A percentile compares a stretch with the other conserved stretches of the same genome.
Evolutionary conservation across 202 grass and related monocot genomes (phyloP).

Genomic region (Setaria italica): DNA sequence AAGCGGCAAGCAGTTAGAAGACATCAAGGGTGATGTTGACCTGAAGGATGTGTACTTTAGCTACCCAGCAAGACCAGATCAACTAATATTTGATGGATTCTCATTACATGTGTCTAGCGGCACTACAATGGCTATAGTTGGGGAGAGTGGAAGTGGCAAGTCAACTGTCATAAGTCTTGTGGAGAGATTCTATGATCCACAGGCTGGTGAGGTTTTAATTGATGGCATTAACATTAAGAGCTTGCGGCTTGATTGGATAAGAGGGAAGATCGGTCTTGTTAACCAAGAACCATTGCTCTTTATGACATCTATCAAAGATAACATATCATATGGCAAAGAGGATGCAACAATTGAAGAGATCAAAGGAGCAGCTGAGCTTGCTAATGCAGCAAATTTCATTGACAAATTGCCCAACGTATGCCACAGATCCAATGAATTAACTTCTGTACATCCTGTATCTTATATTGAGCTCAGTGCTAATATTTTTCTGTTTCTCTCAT

Average conservation of each 20-base stretch:
- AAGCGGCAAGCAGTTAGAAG: constrained; percentile 58
- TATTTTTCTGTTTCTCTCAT: constrained; percentile 26
- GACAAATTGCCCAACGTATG: constrained; percentile 88
- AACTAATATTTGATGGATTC: constrained; percentile 81
- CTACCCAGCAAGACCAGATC: constrained; percentile 77
- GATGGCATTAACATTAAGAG: constrained; percentile 82
- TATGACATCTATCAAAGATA: constrained; percentile 85
- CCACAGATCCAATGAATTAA: constrained; percentile 16
- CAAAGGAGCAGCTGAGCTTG: constrained; percentile 72
- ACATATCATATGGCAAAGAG: constrained; percentile 87
- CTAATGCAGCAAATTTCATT: constrained; percentile 90
- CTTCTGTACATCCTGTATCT: constrained; percentile 25
- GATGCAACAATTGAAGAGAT: constrained; percentile 78
- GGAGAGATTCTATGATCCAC: constrained; percentile 88
- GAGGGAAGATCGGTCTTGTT: constrained; percentile 83
- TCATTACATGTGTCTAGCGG: constrained; percentile 69
- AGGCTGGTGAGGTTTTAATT: constrained; percentile 79
- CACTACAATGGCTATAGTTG: constrained; percentile 90
- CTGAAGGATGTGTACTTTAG: constrained; percentile 83
- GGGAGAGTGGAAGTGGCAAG: constrained; percentile 89
- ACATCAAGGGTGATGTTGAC: constrained; percentile 77
- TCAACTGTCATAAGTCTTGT: constrained; percentile 89
- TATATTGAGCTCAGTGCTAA: constrained; percentile 22
- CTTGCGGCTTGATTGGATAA: constrained; percentile 67
- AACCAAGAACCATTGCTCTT: constrained; percentile 91